Percentiles rank a stretch among this genome's conserved stretches.
Conservation (phyloP, 768 basidiomycete genomes). For the Pluteus cervinus region DNA sequence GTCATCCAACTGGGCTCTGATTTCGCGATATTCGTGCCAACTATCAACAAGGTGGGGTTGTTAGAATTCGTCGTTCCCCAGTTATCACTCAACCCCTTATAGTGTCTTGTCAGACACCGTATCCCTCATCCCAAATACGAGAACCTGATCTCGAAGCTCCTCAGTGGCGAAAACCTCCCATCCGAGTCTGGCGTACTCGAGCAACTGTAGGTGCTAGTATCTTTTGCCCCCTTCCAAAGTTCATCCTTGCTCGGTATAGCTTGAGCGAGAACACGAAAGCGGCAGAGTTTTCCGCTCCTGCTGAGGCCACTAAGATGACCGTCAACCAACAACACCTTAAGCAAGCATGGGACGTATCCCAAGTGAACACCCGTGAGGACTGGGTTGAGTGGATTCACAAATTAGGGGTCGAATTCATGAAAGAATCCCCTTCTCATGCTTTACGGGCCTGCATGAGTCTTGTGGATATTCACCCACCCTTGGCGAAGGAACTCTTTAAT, state of each 20-base stretch:
- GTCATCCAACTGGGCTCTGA: slow-evolving; percentile 93
- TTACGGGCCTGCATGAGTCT: slow-evolving; percentile 92
- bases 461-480: slow-evolving; percentile 84
- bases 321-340: slow-evolving; percentile 98
- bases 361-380: slow-evolving; percentile 72
- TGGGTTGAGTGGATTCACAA: slow-evolving; percentile 96
- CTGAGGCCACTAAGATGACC: slow-evolving; percentile 81
- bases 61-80: not conserved
- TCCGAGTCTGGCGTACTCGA: slow-evolving; percentile 77
- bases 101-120: slow-evolving; percentile 74
- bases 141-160: slow-evolving; percentile 76
- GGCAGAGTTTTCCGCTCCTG: slow-evolving; percentile 74
- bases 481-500: slow-evolving; percentile 94
- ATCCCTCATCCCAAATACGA: slow-evolving; percentile 85
- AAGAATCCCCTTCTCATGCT: slow-evolving; percentile 98
- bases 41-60: slow-evolving; percentile 84
- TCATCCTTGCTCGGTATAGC: slow-evolving; percentile 18
- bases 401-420: slow-evolving; percentile 93
- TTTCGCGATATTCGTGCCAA: slow-evolving; percentile 96
- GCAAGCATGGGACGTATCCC: slow-evolving; percentile 89
- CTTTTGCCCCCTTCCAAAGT: slow-evolving; percentile 1
- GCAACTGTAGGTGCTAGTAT: slow-evolving; percentile 41
- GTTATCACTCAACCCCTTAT: slow-evolving; percentile 6
- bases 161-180: slow-evolving; percentile 88
- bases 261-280: slow-evolving; percentile 54